Conservation (phyloP, 257 asterid species). For the Przewalskia tangutica region DNA sequence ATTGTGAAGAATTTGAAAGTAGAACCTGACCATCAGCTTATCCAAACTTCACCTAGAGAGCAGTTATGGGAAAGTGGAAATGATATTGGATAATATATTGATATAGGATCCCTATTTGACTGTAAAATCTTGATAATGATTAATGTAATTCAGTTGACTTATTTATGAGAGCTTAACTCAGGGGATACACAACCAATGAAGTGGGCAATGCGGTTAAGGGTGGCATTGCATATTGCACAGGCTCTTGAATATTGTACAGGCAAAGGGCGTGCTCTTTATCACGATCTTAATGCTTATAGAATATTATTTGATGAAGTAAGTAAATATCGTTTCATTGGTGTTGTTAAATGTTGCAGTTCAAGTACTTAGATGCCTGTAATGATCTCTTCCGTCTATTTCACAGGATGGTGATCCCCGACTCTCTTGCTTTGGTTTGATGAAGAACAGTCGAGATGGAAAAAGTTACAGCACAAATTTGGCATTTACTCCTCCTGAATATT, state of each 20-base stretch:
- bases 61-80: background rate
- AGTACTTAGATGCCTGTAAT: background rate
- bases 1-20: background rate
- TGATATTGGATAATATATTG: background rate
- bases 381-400: background rate
- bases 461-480: conserved; percentile 84
- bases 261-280: conserved; percentile 52
- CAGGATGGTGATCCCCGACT: conserved; percentile 78
- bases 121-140: background rate
- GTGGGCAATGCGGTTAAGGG: conserved; percentile 87
- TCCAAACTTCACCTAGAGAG: background rate
- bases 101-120: background rate
- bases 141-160: background rate
- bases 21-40: background rate
- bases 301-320: conserved; percentile 1
- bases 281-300: conserved; percentile 23
- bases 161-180: conserved; percentile 5
- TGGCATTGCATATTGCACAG: conserved; percentile 50
- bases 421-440: conserved; percentile 71
- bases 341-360: background rate
- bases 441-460: conserved; percentile 68
- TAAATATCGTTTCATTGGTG: background rate
- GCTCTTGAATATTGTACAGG: conserved; percentile 53
- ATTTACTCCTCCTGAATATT: conserved; percentile 69
- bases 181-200: conserved; percentile 72